Percentiles rank a stretch among this genome's conserved stretches.
Evolutionary conservation across 352 stramenopile species (phyloP).

Genomic region (Globisporangium megalacanthum): DNA sequence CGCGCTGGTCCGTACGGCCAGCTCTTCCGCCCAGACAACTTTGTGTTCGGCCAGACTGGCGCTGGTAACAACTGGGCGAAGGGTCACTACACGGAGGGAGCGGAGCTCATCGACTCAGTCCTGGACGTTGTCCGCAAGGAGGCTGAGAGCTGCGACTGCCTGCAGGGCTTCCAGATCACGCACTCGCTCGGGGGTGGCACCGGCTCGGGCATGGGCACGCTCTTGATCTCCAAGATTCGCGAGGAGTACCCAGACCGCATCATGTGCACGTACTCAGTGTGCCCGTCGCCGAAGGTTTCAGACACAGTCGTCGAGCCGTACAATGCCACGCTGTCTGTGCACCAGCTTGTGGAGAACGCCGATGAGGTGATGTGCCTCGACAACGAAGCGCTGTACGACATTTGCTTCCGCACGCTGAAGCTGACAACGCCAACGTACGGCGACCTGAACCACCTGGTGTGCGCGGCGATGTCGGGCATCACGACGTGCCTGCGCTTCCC

Average conservation of each 20-base stretch:
- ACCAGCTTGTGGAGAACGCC: conserved; percentile 99
- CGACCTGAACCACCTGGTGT: conserved; percentile 99
- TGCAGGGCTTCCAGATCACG: conserved; percentile 99
- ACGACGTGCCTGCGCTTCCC: conserved; percentile 99
- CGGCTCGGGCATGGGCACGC: conserved; percentile 98
- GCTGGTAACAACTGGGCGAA: conserved; percentile 99
- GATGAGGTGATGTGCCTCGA: conserved; percentile 99
- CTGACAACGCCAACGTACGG: conserved; percentile 98
- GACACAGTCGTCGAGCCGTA: conserved; percentile 99
- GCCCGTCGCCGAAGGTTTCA: conserved; percentile 97
- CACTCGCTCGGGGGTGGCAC: conserved; percentile 99
- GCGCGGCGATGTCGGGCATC: conserved; percentile 97
- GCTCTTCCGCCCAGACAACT: conserved; percentile 99
- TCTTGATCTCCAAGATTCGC: conserved; percentile 98
- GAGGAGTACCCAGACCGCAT: conserved; percentile 99
- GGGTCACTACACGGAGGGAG: conserved; percentile 99
- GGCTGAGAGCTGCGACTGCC: conserved; percentile 96
- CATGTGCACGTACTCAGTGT: conserved; percentile 99
- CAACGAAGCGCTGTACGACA: conserved; percentile 99
- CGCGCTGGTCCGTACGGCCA: conserved; percentile 93
- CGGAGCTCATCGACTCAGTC: conserved; percentile 97
- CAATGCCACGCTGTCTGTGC: conserved; percentile 98
- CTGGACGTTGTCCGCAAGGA: conserved; percentile 99
- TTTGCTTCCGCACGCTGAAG: conserved; percentile 99
- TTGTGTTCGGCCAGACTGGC: conserved; percentile 98